These are phyloP conservation scores for Entophlyctis luteolus DNA, from an alignment of 192 early-diverging fungal species.

Conservation along the genomic window DNA sequence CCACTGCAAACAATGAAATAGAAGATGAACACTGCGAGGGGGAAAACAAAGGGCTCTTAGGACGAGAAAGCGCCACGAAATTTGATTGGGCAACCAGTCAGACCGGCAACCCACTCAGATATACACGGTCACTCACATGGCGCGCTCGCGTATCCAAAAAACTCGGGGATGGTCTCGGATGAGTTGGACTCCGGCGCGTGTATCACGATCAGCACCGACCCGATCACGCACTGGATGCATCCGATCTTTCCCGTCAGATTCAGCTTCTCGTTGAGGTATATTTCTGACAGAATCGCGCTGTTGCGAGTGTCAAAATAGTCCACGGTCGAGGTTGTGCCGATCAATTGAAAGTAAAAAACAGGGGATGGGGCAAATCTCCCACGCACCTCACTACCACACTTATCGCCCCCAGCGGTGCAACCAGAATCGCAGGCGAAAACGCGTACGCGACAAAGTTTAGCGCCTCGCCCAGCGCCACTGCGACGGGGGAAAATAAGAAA, in stretches of 20 bases:
- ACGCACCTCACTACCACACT: conserved; percentile 79
- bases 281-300: conserved; percentile 57
- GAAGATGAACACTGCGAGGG: conserved; percentile 40
- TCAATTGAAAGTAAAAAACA: not conserved
- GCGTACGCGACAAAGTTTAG: conserved; percentile 92
- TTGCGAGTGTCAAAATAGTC: conserved; percentile 6
- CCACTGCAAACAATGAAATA: conserved; percentile 48
- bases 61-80: too few species aligned
- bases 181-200: conserved; percentile 41
- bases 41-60: not conserved
- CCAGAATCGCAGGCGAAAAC: conserved; percentile 88
- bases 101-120: not conserved
- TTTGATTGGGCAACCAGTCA: not conserved
- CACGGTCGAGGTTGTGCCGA: not conserved
- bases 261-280: conserved; percentile 56
- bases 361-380: not conserved
- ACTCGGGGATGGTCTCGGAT: conserved; percentile 39
- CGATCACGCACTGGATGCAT: conserved; percentile 56
- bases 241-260: conserved; percentile 58
- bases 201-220: conserved; percentile 53
- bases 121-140: conserved; percentile 22
- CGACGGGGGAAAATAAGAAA: not conserved
- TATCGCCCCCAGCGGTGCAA: conserved; percentile 85
- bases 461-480: conserved; percentile 83
- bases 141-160: conserved; percentile 48